Percentiles rank a stretch among this genome's conserved stretches.
Evolutionary conservation across 2,329 filamentous ascomycete genomes (phyloP).

Genomic region (Metarhizium anisopliae): DNA sequence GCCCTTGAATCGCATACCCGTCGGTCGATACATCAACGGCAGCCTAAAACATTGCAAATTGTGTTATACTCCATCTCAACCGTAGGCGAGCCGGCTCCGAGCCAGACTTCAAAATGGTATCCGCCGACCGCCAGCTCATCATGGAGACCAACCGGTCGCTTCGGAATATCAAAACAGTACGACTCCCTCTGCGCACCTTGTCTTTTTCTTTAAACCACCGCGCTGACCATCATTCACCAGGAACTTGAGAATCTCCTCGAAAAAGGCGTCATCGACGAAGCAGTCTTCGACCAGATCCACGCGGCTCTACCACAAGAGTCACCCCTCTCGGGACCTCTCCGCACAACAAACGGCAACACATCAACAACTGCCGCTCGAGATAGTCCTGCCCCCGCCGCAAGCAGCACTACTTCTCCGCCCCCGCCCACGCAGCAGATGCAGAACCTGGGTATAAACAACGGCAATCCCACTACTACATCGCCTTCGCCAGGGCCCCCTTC

Average conservation of each 20-base stretch:
- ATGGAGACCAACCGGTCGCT: conserved; percentile 76
- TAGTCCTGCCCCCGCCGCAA: conserved; percentile 19
- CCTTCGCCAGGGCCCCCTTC: conserved; percentile 37
- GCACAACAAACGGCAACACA: conserved; percentile 28
- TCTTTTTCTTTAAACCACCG: neutral
- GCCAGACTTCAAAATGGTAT: conserved; percentile 28
- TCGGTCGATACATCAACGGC: neutral
- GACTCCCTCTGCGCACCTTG: neutral
- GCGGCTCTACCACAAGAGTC: conserved; percentile 65
- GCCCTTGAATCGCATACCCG: neutral
- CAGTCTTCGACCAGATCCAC: conserved; percentile 67
- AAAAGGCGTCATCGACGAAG: conserved; percentile 65
- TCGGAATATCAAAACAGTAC: conserved; percentile 74
- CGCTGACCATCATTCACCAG: conserved; percentile 32
- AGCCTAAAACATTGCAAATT: neutral
- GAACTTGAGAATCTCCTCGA: conserved; percentile 88
- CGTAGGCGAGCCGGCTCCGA: neutral
- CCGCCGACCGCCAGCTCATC: conserved; percentile 46
- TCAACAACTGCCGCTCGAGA: conserved; percentile 20
- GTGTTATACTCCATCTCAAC: neutral
- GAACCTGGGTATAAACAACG: conserved; percentile 27
- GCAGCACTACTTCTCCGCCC: conserved; percentile 19
- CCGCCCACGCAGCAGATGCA: conserved; percentile 31
- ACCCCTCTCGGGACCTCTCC: conserved; percentile 41
- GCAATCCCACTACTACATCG: conserved; percentile 3